Base-by-base conservation (phyloP, 129 eudicot genomes). In the Pittosporum tobira region DNA sequence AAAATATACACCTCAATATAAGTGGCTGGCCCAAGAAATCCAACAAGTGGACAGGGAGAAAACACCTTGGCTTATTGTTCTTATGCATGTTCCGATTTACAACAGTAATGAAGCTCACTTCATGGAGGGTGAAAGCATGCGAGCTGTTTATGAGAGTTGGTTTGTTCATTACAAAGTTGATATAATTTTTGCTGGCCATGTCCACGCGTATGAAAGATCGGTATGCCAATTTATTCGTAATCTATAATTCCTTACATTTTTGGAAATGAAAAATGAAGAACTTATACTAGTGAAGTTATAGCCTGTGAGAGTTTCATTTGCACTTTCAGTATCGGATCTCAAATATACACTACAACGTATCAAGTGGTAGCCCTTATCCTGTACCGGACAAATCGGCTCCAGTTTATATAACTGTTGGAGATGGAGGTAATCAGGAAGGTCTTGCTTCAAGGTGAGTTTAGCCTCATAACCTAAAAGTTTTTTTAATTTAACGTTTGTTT, bases 171-270 rank as follows among this genome's bases (percentile, higher is more conserved):
- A 80, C 77, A 91, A 70, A 68, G 98, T 91, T 67, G 98, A 91
- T 61, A 46, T 91, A 6, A 36, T 88, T 59, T 84, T 80, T 65
- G 89, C 96, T 52, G 96, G 96, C 38, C 96, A 88, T 54, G 96
- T 88, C 40, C 98, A 91, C 67, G 95, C 98, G n/a, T 91, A 91
- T 55, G 98, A 91, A 68, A 72, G 98, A 91, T 91, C 96, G 76
- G 98, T 91, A 44, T 9, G 98, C 64, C 55, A 26, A 63, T 63
- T 3, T 55, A 53, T 52, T 55, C 52, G 21, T 43, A 37, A 4
- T 58, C 5, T 37, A 58, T 27, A 5, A 6, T 45, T 44, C 44
- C 31, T 48, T n/a, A 30, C 14, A 6, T 14, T 9, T 21, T 12
- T 36, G 42, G 42, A 1, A 1, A 6, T 12, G 42, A 0, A 12